Evolutionary conservation across 805 yeast genomes (phyloP), one percentile per base, ranked within the genome.

Genomic region (Dipodascopsis uninucleata): DNA sequence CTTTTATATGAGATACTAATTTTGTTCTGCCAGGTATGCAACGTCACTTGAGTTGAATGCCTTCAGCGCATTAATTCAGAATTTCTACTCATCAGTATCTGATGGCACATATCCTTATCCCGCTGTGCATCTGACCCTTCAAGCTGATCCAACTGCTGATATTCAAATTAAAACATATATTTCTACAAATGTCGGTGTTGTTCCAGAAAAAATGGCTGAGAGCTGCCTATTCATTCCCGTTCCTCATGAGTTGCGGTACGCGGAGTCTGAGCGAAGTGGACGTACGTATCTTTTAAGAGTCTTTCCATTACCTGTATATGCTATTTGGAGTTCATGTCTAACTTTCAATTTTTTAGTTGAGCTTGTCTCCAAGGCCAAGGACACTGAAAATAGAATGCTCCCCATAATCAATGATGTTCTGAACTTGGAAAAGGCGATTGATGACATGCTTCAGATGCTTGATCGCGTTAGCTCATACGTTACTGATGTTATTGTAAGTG

Each of bases 51-150:
- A 70, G 54, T 75, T 85, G 52, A 89, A 84, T 66, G 73, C 78
- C 43, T 76, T 82, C 63, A 78, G 88, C 10, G 85, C 85, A 7
- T 72, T 85, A 54, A 79, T 86, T 59, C 95, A 86, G 63, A 90
- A 82, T 59, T 82, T 85, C 61, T 86, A 82, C 68, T 79, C 81
- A 58, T 82, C 85, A 45, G 66, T 45, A n/a, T 21, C 73, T 14
- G 82, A 78, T 59, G 78, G 87, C 48, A 79, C 87, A 3, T 75
- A 62, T 61, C 93, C 94, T 22, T 71, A 74, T 63, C 86, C 90
- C 18, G 88, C 93, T 37, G 74, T 87, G 52, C 87, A 85, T 65
- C 68, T 87, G 58, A 84, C 93, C 29, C 74, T 86, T 39, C 79
- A 81, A 55, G 75, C 80, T 55, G 67, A 72, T 52, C 71, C 72